These are phyloP conservation scores for Pichia norvegensis DNA, from an alignment of 1,139 yeast species.

Conservation along the genomic window DNA sequence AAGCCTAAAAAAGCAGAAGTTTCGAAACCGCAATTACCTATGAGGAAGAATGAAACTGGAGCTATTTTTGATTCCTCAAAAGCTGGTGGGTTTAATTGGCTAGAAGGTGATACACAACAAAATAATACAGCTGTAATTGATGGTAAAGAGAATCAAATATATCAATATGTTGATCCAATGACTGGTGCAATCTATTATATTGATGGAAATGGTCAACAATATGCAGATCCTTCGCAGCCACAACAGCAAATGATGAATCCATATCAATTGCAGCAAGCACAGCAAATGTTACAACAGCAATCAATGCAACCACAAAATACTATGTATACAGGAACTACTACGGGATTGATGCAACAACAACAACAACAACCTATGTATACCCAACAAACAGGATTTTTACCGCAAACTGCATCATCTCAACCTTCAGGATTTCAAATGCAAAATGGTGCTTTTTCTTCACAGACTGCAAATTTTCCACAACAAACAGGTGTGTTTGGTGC, in stretches of 20 bases:
- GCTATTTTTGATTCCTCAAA: slow-evolving; percentile 24
- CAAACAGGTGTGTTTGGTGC: not conserved
- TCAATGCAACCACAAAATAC: not conserved
- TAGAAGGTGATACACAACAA: slow-evolving; percentile 24
- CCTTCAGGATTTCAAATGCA: slow-evolving; percentile 3
- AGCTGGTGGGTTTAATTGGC: slow-evolving; percentile 30
- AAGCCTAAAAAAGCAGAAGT: not conserved
- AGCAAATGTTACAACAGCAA: slow-evolving; percentile 27
- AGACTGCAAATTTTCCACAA: not conserved
- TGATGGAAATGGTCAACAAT: slow-evolving; percentile 53
- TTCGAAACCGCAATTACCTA: slow-evolving; percentile 39
- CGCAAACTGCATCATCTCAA: not conserved
- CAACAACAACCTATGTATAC: not conserved
- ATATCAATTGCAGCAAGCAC: slow-evolving; percentile 31
- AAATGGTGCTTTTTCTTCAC: not conserved
- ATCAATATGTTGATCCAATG: slow-evolving; percentile 55
- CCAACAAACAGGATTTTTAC: slow-evolving; percentile 1
- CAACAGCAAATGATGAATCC: slow-evolving; percentile 45
- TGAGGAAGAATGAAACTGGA: slow-evolving; percentile 32
- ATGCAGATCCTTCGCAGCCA: slow-evolving; percentile 48
- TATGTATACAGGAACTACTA: not conserved
- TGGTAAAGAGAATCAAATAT: slow-evolving; percentile 27
- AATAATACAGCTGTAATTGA: slow-evolving; percentile 26
- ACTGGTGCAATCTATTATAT: slow-evolving; percentile 55
- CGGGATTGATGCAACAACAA: not conserved